A percentile compares a stretch with the other conserved stretches of the same genome.
Evolutionary conservation across 768 basidiomycete species (phyloP).

Genomic region (Paxillus involutus): DNA sequence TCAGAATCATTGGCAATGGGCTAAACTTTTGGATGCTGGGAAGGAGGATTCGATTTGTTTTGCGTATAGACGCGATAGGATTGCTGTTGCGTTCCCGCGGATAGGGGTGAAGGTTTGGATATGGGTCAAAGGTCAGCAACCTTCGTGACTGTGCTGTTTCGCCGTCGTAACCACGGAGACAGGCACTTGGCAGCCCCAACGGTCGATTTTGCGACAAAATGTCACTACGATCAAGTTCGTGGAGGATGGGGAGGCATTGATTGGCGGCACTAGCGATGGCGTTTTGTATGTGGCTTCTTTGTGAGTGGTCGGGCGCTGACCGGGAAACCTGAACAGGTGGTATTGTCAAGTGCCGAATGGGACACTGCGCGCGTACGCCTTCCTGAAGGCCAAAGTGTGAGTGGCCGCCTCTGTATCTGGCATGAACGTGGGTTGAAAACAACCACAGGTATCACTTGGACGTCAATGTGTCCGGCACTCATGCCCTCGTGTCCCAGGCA

Average conservation of each 20-base stretch:
- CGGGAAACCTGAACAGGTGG: conserved; percentile 44
- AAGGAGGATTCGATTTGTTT: conserved; percentile 49
- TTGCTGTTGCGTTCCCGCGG: conserved; percentile 63
- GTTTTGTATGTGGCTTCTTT: conserved; percentile 47
- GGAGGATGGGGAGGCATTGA: conserved; percentile 58
- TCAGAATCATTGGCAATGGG: conserved; percentile 54
- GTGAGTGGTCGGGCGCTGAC: conserved; percentile 8
- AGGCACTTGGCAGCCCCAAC: conserved; percentile 67
- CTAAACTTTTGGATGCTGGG: conserved; percentile 52
- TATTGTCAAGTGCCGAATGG: conserved; percentile 69
- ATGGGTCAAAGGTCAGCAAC: conserved; percentile 49
- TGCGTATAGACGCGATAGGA: conserved; percentile 54
- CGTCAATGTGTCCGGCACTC: conserved; percentile 45
- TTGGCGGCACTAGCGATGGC: conserved; percentile 72
- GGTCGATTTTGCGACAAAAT: conserved; percentile 62
- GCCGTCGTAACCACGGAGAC: not conserved
- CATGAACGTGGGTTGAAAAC: conserved; percentile 9
- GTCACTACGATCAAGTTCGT: conserved; percentile 65
- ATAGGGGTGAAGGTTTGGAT: conserved; percentile 66
- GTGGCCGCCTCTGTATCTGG: conserved; percentile 16
- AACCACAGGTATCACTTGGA: conserved; percentile 51
- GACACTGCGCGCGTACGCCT: conserved; percentile 57
- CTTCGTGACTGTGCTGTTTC: not conserved
- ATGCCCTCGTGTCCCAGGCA: conserved; percentile 53
- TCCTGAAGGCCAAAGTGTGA: conserved; percentile 60